Percentiles rank a stretch among this genome's conserved stretches.
Conservation (phyloP, 75 land plant species). For the Pseudotsuga menziesii region DNA sequence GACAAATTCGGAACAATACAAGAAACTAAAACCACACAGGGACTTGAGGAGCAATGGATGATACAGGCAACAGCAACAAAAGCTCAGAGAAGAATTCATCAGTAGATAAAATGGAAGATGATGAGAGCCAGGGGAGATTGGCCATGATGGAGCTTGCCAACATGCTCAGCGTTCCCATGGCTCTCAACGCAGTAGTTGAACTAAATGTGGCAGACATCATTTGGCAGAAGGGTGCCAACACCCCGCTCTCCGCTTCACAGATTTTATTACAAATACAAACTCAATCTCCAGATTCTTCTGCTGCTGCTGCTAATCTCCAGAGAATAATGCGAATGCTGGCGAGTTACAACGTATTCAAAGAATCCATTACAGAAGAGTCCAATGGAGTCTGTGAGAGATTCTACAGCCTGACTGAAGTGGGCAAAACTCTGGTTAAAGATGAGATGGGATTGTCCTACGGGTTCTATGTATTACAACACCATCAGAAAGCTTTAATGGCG, state of each 20-base stretch:
- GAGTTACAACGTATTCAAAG: constrained; percentile 45
- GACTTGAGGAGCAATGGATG: too few species aligned
- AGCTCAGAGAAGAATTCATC: too few species aligned
- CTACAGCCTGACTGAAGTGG: constrained; percentile 45
- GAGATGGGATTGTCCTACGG: constrained; percentile 41
- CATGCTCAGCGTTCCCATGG: constrained; percentile 58
- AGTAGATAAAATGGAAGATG: too few species aligned
- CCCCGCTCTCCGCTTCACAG: constrained; percentile 38
- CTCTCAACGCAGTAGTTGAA: constrained; percentile 40
- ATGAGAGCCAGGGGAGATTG: constrained; percentile 1
- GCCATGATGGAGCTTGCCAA: constrained; percentile 51
- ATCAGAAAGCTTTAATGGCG: constrained; percentile 39
- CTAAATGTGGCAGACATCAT: constrained; percentile 47
- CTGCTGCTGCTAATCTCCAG: constrained; percentile 29
- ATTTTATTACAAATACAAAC: constrained; percentile 10
- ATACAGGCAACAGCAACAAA: too few species aligned
- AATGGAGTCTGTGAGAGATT: not conserved
- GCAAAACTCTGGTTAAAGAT: constrained; percentile 38
- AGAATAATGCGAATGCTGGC: constrained; percentile 52
- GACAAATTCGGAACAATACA: too few species aligned
- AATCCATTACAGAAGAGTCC: constrained; percentile 8
- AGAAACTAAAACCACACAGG: too few species aligned
- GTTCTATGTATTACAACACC: constrained; percentile 48
- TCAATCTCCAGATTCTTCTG: not conserved
- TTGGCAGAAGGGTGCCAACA: constrained; percentile 33